Evolutionary conservation across 192 early-diverging fungal species (phyloP).

Genomic region (Mortierella alpina): DNA sequence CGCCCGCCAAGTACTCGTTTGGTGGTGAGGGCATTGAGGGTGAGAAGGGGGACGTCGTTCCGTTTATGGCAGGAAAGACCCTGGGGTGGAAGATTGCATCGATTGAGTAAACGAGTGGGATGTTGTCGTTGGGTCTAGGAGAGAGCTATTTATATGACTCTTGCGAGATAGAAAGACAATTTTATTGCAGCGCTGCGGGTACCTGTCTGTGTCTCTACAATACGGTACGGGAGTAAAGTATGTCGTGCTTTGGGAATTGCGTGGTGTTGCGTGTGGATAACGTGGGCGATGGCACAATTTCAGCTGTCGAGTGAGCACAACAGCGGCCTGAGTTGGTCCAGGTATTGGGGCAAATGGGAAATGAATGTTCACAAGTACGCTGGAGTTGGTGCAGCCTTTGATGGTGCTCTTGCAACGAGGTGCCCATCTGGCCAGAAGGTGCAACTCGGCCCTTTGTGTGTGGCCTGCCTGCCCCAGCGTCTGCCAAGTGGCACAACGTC

Average conservation of each 20-base stretch:
- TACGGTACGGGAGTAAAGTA: not conserved
- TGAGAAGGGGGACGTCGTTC: slow-evolving; percentile 74
- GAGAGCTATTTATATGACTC: not conserved
- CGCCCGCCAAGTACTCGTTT: slow-evolving; percentile 66
- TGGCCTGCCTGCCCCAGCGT: no score
- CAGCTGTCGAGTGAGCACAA: no score
- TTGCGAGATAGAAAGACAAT: not conserved
- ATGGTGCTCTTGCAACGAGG: no score
- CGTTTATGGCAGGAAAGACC: slow-evolving; percentile 82
- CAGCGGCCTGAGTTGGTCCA: no score
- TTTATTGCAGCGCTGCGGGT: not conserved
- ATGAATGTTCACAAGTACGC: no score
- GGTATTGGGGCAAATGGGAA: no score
- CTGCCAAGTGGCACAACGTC: no score
- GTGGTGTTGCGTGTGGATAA: no score
- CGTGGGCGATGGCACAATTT: no score
- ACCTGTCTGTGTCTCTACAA: not conserved
- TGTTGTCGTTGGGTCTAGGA: not conserved
- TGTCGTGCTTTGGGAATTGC: not conserved
- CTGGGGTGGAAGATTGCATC: slow-evolving; percentile 72
- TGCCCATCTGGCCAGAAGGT: no score
- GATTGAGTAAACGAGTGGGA: slow-evolving; percentile 10
- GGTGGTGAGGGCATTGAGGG: slow-evolving; percentile 58
- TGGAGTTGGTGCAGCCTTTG: no score
- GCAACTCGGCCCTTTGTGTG: no score